Conservation (phyloP, 164 flowering plant genomes). For the Vitis amurensis region DNA sequence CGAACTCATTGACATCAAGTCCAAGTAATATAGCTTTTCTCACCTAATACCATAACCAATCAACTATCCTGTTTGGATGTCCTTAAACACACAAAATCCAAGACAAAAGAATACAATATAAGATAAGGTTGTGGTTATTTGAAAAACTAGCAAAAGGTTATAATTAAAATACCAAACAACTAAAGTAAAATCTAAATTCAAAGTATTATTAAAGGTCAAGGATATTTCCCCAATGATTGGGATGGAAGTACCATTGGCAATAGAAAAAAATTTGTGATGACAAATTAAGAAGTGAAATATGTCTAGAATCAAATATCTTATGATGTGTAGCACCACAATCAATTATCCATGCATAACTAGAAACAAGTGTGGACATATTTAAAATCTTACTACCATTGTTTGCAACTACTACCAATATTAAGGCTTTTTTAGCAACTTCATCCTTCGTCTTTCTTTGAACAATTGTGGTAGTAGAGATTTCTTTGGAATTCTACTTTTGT, state of each 20-base stretch:
- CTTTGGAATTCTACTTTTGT: background rate
- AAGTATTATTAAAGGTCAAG: too few relatives aligned
- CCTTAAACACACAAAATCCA: too few relatives aligned
- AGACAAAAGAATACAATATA: background rate
- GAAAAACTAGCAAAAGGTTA: background rate
- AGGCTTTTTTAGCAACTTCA: background rate
- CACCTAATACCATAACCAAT: too few relatives aligned
- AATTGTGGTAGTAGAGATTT: background rate
- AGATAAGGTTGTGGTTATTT: background rate
- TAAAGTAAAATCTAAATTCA: too few relatives aligned
- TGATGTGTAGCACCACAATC: background rate
- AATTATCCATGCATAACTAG: background rate
- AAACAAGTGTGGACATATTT: background rate
- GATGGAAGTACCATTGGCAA: constrained; percentile 6
- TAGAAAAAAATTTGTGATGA: background rate
- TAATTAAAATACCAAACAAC: background rate
- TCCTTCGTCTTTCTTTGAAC: background rate
- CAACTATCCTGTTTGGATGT: too few relatives aligned
- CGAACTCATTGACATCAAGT: too few relatives aligned
- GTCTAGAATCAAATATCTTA: constrained; percentile 6
- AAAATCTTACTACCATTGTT: background rate
- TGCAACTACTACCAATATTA: constrained; percentile 5
- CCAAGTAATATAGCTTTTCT: too few relatives aligned
- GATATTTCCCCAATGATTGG: too few relatives aligned
- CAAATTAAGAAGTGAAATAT: background rate